Base-by-base conservation (phyloP, 495 filamentous ascomycete genomes). In the Aspergillus conjunctus region DNA sequence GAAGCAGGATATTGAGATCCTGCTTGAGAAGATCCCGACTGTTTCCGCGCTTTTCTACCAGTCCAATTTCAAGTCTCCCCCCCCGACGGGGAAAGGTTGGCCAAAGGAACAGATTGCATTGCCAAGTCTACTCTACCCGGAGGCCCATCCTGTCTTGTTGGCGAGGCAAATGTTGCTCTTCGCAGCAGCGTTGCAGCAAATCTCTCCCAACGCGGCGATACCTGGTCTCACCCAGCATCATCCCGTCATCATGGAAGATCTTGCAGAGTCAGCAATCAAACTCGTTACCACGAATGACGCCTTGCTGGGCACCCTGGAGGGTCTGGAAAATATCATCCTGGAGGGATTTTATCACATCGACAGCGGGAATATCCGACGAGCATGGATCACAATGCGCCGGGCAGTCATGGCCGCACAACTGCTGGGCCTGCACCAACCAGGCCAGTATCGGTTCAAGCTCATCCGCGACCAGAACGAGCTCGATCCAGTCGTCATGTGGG, bases 341-440 rank as follows among this genome's bases (percentile, higher is more conserved):
- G 52, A 55, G 22, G 17, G n/a, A 4, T 55, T 44, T 14, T 55
- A 55, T 4, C 52, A 55, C 20, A 30, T 55, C 7, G 52, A 55
- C 18, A 55, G 52, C 34, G 52, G 52, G 9, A 55, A 55, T 34
- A 55, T 55, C 20, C 52, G 52, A 5, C 52, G 52, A 2, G 34
- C 52, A 15, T 55, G 52, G 52, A 55, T 55, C 9, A 55, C 52
- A 18, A 4, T 55, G 37, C 52, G 34, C 44, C 52, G 52, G 12
- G 52, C 52, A 1, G 52, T 55, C 20, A 55, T 44, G 52, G 52
- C 17, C 7, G 52, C 52, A 4, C 52, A 55, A 22, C 22, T 55
- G 12, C 17, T 55, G 20, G 52, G 52, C 18, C 6, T 55, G 18
- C 52, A 55, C 15, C 52, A 55, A 30, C 52, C 52, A 4, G 52